phyloP scores from a whole-genome alignment of 1,284 basidiomycete species.

The Fomitopsis betulina region DNA sequence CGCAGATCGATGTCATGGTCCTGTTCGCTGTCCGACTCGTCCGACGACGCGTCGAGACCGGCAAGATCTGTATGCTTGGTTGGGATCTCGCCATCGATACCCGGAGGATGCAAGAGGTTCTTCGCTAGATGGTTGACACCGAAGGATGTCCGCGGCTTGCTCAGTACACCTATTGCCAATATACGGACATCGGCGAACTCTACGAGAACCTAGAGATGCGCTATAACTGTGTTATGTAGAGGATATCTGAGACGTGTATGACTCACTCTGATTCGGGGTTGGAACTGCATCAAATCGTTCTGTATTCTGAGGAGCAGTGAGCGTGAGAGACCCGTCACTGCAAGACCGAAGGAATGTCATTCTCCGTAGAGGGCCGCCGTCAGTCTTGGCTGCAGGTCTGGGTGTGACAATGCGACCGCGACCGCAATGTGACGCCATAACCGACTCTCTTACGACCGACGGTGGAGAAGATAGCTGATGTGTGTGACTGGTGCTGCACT shows the following conservation, averaged over 20 bases:
- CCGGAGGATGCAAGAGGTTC: constrained; percentile 62
- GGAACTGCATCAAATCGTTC: constrained; percentile 56
- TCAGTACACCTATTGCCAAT: constrained; percentile 62
- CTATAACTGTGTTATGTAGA: constrained; percentile 8
- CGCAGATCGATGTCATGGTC: background rate
- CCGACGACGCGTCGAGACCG: constrained; percentile 9
- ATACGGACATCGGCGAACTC: constrained; percentile 71
- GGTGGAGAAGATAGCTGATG: no score
- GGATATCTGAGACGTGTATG: constrained; percentile 27
- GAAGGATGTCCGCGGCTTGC: constrained; percentile 49
- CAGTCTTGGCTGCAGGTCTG: background rate
- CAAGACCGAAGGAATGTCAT: background rate
- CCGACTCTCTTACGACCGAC: no score
- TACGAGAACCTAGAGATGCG: constrained; percentile 50
- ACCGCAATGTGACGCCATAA: no score
- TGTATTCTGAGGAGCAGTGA: constrained; percentile 42
- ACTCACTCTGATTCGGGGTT: constrained; percentile 49
- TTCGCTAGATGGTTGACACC: constrained; percentile 63
- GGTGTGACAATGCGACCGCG: no score
- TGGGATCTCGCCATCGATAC: constrained; percentile 35
- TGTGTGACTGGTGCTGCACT: no score
- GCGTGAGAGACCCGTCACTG: background rate
- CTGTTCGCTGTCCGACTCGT: constrained; percentile 13
- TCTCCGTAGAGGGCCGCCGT: background rate
- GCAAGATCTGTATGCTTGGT: constrained; percentile 9